phyloP scores from a whole-genome alignment of 2,329 filamentous ascomycete genomes.

The Cadophora sp. region DNA sequence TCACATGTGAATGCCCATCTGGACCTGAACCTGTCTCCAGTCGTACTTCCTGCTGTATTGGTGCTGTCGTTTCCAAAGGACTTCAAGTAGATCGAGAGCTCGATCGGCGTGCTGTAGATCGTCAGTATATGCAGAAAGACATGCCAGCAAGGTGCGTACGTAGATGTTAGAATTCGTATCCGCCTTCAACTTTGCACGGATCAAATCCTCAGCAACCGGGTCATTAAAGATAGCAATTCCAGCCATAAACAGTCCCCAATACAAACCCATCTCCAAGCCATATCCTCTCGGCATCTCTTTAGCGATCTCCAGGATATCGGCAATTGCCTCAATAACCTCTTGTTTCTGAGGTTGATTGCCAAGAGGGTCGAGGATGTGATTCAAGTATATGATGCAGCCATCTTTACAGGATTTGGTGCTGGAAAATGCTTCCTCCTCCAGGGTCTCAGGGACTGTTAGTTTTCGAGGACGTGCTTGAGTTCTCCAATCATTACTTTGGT shows the following conservation, averaged over 20 bases:
- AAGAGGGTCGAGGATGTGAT: slow-evolving; percentile 41
- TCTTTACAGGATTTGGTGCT: slow-evolving; percentile 41
- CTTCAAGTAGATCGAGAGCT: slow-evolving; percentile 40
- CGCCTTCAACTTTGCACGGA: slow-evolving; percentile 38
- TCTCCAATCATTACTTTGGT: slow-evolving; percentile 41
- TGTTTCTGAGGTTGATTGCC: slow-evolving; percentile 30
- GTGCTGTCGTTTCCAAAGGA: slow-evolving; percentile 43
- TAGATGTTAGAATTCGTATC: slow-evolving; percentile 42
- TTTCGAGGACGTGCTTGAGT: slow-evolving; percentile 36
- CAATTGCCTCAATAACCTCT: slow-evolving; percentile 38
- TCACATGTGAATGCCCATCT: slow-evolving; percentile 43
- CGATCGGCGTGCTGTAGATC: slow-evolving; percentile 40
- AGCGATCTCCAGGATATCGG: slow-evolving; percentile 40
- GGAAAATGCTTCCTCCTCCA: slow-evolving; percentile 42
- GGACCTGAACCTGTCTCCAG: slow-evolving; percentile 42
- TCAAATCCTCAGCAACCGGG: slow-evolving; percentile 36
- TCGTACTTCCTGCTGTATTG: slow-evolving; percentile 41
- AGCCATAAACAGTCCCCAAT: slow-evolving; percentile 43
- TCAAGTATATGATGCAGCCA: slow-evolving; percentile 41
- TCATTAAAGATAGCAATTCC: slow-evolving; percentile 41
- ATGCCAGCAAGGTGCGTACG: slow-evolving; percentile 28
- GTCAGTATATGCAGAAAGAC: slow-evolving; percentile 11
- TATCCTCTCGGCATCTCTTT: slow-evolving; percentile 41
- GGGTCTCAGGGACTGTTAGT: slow-evolving; percentile 39
- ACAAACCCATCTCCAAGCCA: slow-evolving; percentile 43